These are phyloP conservation scores for Eimeria maxima DNA, from an alignment of 169 alveolate genomes.

Conservation along the genomic window DNA sequence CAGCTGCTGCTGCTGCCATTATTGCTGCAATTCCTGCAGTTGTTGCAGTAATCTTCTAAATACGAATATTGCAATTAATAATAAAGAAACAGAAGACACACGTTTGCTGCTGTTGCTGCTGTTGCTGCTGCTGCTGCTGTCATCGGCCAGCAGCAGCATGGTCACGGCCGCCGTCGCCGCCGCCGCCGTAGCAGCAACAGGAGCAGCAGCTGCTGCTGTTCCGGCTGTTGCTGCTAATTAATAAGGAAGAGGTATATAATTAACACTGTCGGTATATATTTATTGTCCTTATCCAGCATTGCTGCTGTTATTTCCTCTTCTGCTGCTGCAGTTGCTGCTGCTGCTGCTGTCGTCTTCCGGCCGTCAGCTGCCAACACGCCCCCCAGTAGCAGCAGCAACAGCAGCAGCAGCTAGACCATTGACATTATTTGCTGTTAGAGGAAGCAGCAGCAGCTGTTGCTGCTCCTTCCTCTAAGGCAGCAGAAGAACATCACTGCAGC, in stretches of 20 bases:
- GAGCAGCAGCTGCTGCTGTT: background rate
- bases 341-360: background rate
- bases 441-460: no score
- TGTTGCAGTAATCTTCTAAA: background rate
- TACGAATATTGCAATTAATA: background rate
- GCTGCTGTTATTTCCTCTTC: background rate
- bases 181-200: background rate
- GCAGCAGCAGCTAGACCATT: no score
- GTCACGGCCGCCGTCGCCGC: background rate
- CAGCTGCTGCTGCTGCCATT: background rate
- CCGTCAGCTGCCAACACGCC: background rate
- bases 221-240: background rate
- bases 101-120: background rate
- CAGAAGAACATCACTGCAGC: background rate
- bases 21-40: constrained; percentile 6
- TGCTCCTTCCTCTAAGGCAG: background rate
- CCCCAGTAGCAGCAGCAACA: no score
- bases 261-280: background rate
- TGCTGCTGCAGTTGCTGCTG: constrained; percentile 37
- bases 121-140: background rate
- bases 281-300: background rate
- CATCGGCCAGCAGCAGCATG: background rate
- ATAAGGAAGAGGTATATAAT: background rate
- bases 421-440: no score
- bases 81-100: background rate